Percentiles rank a stretch among this genome's conserved stretches.
Conservation (phyloP, 768 basidiomycete genomes). For the Pisolithus sp. region DNA sequence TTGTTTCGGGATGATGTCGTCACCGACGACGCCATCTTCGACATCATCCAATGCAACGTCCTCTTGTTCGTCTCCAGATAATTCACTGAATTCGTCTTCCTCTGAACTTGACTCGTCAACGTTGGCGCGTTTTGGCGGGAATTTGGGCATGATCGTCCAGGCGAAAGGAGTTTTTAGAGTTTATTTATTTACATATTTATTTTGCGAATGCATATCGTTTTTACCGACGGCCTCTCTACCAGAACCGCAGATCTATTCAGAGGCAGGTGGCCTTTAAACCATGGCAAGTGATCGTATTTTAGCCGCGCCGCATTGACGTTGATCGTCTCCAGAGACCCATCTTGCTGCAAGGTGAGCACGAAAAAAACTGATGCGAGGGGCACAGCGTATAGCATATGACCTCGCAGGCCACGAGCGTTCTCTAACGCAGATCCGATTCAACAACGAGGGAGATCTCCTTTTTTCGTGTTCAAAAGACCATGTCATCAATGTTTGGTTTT, state of each 20-base stretch:
- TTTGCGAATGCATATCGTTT: background rate
- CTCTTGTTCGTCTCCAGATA: conserved; percentile 20
- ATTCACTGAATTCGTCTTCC: conserved; percentile 6
- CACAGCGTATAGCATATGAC: conserved; percentile 8
- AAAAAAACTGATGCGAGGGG: background rate
- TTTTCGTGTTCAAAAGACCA: conserved; percentile 96
- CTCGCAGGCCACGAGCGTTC: conserved; percentile 89
- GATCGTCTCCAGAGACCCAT: conserved; percentile 52
- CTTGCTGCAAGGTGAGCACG: conserved; percentile 55
- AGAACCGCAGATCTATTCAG: background rate
- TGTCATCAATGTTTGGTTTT: conserved; percentile 93
- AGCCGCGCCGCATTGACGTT: conserved; percentile 1
- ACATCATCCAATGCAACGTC: conserved; percentile 62
- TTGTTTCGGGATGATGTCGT: conserved; percentile 74
- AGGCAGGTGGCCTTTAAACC: background rate
- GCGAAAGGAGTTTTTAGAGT: background rate
- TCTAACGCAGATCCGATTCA: conserved; percentile 96
- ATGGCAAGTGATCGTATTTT: conserved; percentile 1
- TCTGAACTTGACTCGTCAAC: conserved; percentile 7
- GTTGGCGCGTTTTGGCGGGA: conserved; percentile 8
- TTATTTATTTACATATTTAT: background rate
- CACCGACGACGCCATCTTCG: conserved; percentile 57
- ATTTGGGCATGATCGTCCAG: background rate
- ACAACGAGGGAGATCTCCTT: conserved; percentile 90
- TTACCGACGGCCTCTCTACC: background rate